A percentile compares a stretch with the other conserved stretches of the same genome.
These are phyloP conservation scores for Penicillium sp. DNA, from an alignment of 2,329 filamentous ascomycete genomes.

Conservation along the genomic window DNA sequence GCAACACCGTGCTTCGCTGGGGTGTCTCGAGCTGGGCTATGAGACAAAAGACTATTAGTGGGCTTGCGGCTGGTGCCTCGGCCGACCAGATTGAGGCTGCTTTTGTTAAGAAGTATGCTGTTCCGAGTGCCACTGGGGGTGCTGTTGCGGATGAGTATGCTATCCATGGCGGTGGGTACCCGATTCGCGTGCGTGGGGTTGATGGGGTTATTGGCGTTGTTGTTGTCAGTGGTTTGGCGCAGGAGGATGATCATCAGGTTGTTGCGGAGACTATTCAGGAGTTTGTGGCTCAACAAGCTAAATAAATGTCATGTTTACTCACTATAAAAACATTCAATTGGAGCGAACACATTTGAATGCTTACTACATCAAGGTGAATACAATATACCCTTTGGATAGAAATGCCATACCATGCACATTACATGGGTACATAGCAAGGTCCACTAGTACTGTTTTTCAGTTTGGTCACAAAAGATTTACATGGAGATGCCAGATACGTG, in stretches of 20 bases:
- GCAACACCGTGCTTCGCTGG: constrained; percentile 68
- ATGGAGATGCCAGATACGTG: neutral
- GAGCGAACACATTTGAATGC: too few species aligned
- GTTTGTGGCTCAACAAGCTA: constrained; percentile 32
- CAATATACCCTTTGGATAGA: neutral
- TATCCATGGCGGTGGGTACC: constrained; percentile 74
- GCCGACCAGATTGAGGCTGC: constrained; percentile 56
- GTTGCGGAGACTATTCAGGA: constrained; percentile 67
- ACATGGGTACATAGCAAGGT: too few species aligned
- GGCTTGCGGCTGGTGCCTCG: constrained; percentile 15
- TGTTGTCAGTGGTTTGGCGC: constrained; percentile 72
- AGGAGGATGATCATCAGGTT: constrained; percentile 74
- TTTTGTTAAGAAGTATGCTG: constrained; percentile 64
- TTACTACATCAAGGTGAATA: neutral
- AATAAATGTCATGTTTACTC: constrained; percentile 8
- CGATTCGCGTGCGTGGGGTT: constrained; percentile 68
- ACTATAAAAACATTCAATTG: neutral
- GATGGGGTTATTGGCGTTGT: constrained; percentile 74
- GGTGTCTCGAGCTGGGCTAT: constrained; percentile 69
- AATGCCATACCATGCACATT: neutral
- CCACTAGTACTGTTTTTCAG: too few species aligned
- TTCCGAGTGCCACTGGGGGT: constrained; percentile 53
- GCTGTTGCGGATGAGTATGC: constrained; percentile 60
- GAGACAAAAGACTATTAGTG: constrained; percentile 58
- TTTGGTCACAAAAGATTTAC: neutral